A percentile compares a stretch with the other conserved stretches of the same genome.
phyloP scores from a whole-genome alignment of 2,329 filamentous ascomycete species.

The Rhytidhysteron rufulum region DNA sequence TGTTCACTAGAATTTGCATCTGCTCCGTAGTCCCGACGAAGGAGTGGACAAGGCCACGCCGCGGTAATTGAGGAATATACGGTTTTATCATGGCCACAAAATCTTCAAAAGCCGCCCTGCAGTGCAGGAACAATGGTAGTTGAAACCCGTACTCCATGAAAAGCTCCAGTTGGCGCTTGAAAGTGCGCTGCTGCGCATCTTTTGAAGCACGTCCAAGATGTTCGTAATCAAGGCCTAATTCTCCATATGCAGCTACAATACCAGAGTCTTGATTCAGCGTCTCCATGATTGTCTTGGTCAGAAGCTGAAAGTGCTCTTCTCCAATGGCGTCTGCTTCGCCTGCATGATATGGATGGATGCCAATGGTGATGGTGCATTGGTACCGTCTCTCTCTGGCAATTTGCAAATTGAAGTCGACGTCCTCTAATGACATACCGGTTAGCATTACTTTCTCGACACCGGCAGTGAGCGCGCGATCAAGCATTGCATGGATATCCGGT shows the following conservation, averaged over 20 bases:
- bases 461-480: constrained; percentile 40
- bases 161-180: constrained; percentile 41
- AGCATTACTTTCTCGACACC: constrained; percentile 41
- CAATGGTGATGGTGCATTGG: constrained; percentile 45
- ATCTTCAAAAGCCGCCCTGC: constrained; percentile 41
- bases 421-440: constrained; percentile 38
- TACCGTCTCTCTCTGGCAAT: constrained; percentile 17
- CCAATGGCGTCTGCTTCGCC: constrained; percentile 36
- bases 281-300: constrained; percentile 19
- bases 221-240: constrained; percentile 51
- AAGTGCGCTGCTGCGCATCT: constrained; percentile 38
- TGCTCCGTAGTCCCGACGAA: constrained; percentile 39
- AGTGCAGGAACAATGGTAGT: constrained; percentile 42
- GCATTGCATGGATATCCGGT: constrained; percentile 41
- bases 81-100: constrained; percentile 41
- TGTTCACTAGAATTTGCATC: constrained; percentile 35
- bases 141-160: constrained; percentile 27
- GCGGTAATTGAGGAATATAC: constrained; percentile 36
- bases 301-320: constrained; percentile 21
- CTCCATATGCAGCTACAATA: constrained; percentile 46
- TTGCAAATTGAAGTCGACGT: constrained; percentile 30
- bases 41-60: constrained; percentile 37
- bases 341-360: constrained; percentile 51
- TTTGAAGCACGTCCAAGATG: constrained; percentile 42
- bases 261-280: constrained; percentile 11